phyloP scores from a whole-genome alignment of 2,329 filamentous ascomycete genomes.

The Colletotrichum neosansevieriae region DNA sequence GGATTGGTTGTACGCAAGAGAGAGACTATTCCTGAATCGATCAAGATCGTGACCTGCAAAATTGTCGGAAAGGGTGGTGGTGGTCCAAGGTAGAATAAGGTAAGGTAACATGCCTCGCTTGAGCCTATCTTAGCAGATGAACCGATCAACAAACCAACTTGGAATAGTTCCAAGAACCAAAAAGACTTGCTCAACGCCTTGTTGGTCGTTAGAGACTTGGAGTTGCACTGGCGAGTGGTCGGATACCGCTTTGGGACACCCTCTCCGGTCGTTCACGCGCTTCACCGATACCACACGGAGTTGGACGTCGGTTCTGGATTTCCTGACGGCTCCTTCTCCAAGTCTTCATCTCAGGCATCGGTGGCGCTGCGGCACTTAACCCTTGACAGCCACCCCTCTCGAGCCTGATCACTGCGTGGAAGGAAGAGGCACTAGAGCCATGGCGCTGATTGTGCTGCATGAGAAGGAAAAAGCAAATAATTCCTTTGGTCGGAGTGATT shows the following conservation, averaged over 20 bases:
- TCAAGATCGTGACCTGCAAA: slow-evolving; percentile 28
- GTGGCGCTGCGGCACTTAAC: slow-evolving; percentile 14
- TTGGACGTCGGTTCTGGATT: background rate
- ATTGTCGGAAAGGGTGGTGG: background rate
- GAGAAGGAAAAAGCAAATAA: background rate
- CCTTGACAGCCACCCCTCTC: background rate
- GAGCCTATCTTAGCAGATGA: slow-evolving; percentile 17
- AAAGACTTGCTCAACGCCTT: slow-evolving; percentile 17
- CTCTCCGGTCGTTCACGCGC: slow-evolving; percentile 14
- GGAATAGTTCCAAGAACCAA: slow-evolving; percentile 15
- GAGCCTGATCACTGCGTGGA: background rate
- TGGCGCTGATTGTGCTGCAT: background rate
- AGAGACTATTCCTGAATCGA: slow-evolving; percentile 28
- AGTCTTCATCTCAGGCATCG: background rate
- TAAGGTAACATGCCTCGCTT: slow-evolving; percentile 7
- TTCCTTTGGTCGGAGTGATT: background rate
- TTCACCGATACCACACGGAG: slow-evolving; percentile 13
- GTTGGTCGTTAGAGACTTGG: slow-evolving; percentile 25
- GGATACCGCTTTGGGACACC: slow-evolving; percentile 35
- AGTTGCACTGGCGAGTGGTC: slow-evolving; percentile 36
- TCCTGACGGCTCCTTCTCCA: background rate
- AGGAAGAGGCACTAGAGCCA: background rate
- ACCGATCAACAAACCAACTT: slow-evolving; percentile 16
- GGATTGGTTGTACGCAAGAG: background rate
- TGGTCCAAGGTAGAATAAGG: slow-evolving; percentile 18